phyloP scores from a whole-genome alignment of 441 rosid genomes.

The Euphorbia celastroides region DNA sequence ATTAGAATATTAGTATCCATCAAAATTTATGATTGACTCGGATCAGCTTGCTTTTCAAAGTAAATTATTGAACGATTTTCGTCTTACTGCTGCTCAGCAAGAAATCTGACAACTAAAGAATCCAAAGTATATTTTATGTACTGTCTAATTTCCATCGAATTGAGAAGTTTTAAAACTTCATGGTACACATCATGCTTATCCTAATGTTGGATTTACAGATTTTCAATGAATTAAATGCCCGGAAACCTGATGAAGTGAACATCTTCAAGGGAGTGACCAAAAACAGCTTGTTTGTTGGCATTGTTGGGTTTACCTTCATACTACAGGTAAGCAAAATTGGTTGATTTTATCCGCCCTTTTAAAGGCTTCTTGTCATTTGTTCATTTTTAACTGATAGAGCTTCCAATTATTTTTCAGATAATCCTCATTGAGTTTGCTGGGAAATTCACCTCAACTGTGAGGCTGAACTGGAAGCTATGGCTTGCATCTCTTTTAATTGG shows the following conservation, averaged over 20 bases:
- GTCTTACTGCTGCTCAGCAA: too few species aligned
- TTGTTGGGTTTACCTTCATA: constrained; percentile 47
- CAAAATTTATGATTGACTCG: too few species aligned
- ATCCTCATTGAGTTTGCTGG: constrained; percentile 81
- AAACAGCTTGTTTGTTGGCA: constrained; percentile 55
- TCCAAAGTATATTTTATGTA: neutral
- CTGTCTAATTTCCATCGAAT: neutral
- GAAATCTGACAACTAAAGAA: too few species aligned
- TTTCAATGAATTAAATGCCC: constrained; percentile 79
- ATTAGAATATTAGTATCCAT: neutral
- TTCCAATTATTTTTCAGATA: constrained; percentile 39
- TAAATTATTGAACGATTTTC: too few species aligned
- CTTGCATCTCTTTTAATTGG: constrained; percentile 61
- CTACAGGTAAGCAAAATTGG: constrained; percentile 44
- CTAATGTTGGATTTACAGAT: constrained; percentile 40
- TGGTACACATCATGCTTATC: neutral
- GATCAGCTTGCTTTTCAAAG: neutral
- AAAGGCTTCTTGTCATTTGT: neutral
- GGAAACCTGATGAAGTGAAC: constrained; percentile 63
- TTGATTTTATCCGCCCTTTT: neutral
- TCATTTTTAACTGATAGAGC: neutral
- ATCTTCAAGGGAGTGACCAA: constrained; percentile 56
- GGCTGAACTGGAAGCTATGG: constrained; percentile 73
- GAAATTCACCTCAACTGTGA: constrained; percentile 67
- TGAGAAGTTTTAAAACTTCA: neutral